phyloP scores from a whole-genome alignment of 345 rosid species.

The Erysimum cheiranthoides region DNA sequence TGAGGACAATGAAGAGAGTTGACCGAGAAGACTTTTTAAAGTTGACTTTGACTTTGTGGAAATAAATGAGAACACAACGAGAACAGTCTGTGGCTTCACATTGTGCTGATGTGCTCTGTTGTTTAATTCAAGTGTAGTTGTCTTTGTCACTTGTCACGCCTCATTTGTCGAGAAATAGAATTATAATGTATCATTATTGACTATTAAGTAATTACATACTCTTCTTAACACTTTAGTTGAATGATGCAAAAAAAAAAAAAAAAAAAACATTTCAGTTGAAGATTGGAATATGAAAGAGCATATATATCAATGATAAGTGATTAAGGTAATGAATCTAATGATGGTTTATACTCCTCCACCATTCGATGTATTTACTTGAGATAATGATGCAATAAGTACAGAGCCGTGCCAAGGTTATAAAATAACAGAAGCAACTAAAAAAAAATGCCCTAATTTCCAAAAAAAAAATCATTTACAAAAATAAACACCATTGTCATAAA shows the following conservation, averaged over 20 bases:
- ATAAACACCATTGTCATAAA: too few relatives aligned
- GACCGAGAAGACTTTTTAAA: constrained; percentile 11
- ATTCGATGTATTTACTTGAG: background rate
- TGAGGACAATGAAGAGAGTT: constrained; percentile 19
- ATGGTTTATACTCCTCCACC: too few relatives aligned
- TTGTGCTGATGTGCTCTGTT: background rate
- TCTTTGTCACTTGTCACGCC: constrained; percentile 10
- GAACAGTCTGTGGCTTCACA: constrained; percentile 11
- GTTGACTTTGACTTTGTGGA: constrained; percentile 12
- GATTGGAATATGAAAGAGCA: background rate
- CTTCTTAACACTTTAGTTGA: background rate
- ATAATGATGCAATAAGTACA: too few relatives aligned
- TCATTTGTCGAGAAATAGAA: background rate
- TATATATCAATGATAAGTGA: background rate
- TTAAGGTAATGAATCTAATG: background rate
- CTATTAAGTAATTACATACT: background rate
- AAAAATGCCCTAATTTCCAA: too few relatives aligned
- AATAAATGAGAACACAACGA: constrained; percentile 26
- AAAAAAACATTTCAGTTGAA: background rate
- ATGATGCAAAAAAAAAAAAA: too few relatives aligned
- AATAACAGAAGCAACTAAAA: too few relatives aligned
- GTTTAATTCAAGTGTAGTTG: background rate
- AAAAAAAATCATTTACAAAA: too few relatives aligned
- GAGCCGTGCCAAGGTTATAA: too few relatives aligned
- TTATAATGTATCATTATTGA: background rate